A percentile compares a stretch with the other conserved stretches of the same genome.
Evolutionary conservation across 306 rosid species (phyloP).

Genomic region (Prunus mongolica): DNA sequence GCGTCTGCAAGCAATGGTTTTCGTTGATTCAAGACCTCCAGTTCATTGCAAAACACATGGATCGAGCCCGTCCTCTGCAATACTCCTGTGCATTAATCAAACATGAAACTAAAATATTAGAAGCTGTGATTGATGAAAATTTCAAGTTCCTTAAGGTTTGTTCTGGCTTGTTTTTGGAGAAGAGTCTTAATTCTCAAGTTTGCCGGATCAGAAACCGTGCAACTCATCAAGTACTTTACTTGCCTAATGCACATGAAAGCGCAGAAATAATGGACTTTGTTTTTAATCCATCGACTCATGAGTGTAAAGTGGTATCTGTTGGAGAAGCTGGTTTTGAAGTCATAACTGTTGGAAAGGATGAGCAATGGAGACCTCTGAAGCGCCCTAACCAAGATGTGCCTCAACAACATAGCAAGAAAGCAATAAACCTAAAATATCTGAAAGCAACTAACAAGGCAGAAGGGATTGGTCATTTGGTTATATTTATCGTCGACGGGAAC

Average conservation of each 20-base stretch:
- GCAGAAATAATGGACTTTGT: background rate
- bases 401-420: background rate
- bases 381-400: background rate
- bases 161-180: background rate
- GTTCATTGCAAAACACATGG: too few relatives aligned
- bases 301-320: background rate
- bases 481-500: background rate
- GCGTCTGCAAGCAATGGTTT: conserved; percentile 1
- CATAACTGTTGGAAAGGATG: background rate
- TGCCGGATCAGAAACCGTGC: background rate
- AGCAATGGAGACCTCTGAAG: background rate
- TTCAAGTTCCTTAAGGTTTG: background rate
- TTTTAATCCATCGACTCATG: background rate
- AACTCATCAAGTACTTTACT: background rate
- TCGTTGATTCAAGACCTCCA: too few relatives aligned
- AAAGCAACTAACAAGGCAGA: background rate
- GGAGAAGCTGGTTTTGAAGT: background rate
- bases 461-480: background rate
- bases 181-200: background rate
- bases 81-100: background rate
- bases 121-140: background rate
- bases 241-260: background rate
- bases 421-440: too few relatives aligned
- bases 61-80: background rate
- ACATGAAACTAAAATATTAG: background rate